Conservation (phyloP, 1,284 basidiomycete species). For the Boletellus dicymbophilus region DNA sequence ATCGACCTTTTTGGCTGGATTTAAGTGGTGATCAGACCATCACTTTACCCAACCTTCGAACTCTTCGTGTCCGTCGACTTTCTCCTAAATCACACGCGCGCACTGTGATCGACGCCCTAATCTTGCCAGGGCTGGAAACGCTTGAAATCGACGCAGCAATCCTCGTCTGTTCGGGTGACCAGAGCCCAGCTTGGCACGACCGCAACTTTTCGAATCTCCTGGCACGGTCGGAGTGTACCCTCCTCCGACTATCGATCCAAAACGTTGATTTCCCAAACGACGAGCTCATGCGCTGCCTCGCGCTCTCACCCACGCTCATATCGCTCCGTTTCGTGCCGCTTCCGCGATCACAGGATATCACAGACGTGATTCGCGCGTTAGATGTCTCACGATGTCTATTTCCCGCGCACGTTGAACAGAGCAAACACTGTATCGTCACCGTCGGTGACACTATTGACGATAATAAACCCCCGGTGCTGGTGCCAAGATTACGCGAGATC, state of each 20-base stretch:
- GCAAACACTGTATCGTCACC: no score
- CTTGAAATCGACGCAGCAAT: slow-evolving; percentile 15
- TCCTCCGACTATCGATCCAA: slow-evolving; percentile 17
- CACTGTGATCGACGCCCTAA: slow-evolving; percentile 7
- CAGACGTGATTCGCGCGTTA: slow-evolving; percentile 13
- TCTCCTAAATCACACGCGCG: background rate
- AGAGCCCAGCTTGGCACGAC: slow-evolving; percentile 5
- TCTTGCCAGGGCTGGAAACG: slow-evolving; percentile 18
- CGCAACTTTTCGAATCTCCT: slow-evolving; percentile 19
- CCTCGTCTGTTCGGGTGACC: background rate
- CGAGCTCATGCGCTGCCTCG: slow-evolving; percentile 25
- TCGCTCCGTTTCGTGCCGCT: slow-evolving; percentile 23
- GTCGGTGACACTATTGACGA: no score
- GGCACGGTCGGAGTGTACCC: slow-evolving; percentile 12
- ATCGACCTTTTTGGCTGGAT: background rate
- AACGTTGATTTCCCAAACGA: slow-evolving; percentile 20
- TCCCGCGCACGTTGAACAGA: background rate
- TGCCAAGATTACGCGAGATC: slow-evolving; percentile 14
- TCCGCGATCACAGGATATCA: slow-evolving; percentile 18
- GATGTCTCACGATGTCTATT: background rate
- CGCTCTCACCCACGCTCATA: slow-evolving; percentile 9
- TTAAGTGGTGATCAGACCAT: background rate
- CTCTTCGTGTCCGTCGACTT: slow-evolving; percentile 17
- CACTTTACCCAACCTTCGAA: slow-evolving; percentile 13
- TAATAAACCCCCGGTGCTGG: no score